Percentiles rank a stretch among this genome's conserved stretches.
Evolutionary conservation across 148 eudicot genomes (phyloP).

Genomic region (Vaccinium macrocarpon): DNA sequence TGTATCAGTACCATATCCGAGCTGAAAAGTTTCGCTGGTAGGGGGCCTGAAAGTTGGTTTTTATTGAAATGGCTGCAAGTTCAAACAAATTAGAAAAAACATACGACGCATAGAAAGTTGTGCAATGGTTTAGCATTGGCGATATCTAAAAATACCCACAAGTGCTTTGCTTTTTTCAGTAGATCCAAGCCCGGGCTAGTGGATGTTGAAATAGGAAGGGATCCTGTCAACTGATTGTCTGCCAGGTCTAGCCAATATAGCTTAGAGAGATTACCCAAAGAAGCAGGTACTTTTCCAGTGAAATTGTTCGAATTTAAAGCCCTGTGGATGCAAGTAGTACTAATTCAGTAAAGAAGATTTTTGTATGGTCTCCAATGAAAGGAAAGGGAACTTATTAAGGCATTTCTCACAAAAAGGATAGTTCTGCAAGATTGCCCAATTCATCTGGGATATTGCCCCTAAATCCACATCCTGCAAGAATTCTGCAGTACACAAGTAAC

Average conservation of each 20-base stretch:
- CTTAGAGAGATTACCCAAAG: slow-evolving; percentile 70
- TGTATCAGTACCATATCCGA: slow-evolving; percentile 73
- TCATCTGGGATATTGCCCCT: slow-evolving; percentile 73
- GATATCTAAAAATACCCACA: slow-evolving; percentile 46
- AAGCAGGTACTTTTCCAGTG: slow-evolving; percentile 67
- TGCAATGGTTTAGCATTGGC: neutral
- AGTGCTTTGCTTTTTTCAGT: slow-evolving; percentile 71
- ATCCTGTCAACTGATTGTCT: slow-evolving; percentile 72
- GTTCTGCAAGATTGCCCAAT: slow-evolving; percentile 63
- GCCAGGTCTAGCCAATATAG: slow-evolving; percentile 92
- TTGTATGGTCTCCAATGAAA: neutral
- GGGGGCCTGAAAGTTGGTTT: slow-evolving; percentile 73
- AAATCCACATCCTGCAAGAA: slow-evolving; percentile 87
- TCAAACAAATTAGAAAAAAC: slow-evolving; percentile 1
- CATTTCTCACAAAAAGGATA: slow-evolving; percentile 64
- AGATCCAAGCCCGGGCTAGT: slow-evolving; percentile 63
- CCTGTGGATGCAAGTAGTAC: slow-evolving; percentile 31
- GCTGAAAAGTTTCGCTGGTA: slow-evolving; percentile 67
- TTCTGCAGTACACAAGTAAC: slow-evolving; percentile 43
- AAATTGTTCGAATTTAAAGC: slow-evolving; percentile 86
- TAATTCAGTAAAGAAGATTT: neutral
- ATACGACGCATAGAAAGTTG: neutral
- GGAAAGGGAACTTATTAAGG: neutral
- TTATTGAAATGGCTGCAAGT: slow-evolving; percentile 81
- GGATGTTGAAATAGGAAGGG: slow-evolving; percentile 67